Evolutionary conservation across 2,329 filamentous ascomycete species (phyloP).

Genomic region (Sporothrix globosa): DNA sequence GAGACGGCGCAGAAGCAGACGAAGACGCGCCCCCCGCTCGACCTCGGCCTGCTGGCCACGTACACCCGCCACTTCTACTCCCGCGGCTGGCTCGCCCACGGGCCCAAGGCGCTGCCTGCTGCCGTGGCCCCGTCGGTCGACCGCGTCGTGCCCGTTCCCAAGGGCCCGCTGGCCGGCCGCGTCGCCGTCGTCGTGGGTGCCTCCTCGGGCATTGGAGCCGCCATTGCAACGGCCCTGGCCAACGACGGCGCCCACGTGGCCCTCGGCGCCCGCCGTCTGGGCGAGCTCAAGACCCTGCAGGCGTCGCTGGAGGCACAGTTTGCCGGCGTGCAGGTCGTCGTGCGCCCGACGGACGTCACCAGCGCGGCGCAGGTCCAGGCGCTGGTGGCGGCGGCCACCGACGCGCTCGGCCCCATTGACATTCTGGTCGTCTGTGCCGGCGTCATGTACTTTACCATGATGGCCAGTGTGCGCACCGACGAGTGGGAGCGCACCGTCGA

Average conservation of each 20-base stretch:
- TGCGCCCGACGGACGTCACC: constrained; percentile 73
- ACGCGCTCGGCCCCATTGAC: constrained; percentile 71
- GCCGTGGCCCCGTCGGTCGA: not conserved
- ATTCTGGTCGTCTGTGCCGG: constrained; percentile 80
- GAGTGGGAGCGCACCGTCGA: constrained; percentile 84
- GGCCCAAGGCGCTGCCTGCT: constrained; percentile 20
- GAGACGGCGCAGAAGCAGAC: constrained; percentile 33
- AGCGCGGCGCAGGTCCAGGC: constrained; percentile 66
- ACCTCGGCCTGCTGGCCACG: constrained; percentile 70
- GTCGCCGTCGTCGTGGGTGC: constrained; percentile 79
- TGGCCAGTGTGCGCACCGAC: constrained; percentile 72
- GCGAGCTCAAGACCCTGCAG: constrained; percentile 70
- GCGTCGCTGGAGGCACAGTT: constrained; percentile 53
- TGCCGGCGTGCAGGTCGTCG: constrained; percentile 66
- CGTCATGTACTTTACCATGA: constrained; percentile 89
- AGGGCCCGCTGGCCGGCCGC: constrained; percentile 66
- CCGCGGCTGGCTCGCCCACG: constrained; percentile 70
- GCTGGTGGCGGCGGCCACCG: constrained; percentile 61
- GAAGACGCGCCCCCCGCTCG: constrained; percentile 62
- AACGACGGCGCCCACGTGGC: constrained; percentile 72
- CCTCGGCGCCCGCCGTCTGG: constrained; percentile 70
- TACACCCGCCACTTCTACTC: constrained; percentile 82
- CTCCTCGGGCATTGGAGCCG: constrained; percentile 77
- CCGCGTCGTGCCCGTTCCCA: constrained; percentile 38
- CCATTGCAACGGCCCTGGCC: constrained; percentile 69